phyloP scores from a whole-genome alignment of 2,329 filamentous ascomycete genomes.

The Ophiostoma sp. region DNA sequence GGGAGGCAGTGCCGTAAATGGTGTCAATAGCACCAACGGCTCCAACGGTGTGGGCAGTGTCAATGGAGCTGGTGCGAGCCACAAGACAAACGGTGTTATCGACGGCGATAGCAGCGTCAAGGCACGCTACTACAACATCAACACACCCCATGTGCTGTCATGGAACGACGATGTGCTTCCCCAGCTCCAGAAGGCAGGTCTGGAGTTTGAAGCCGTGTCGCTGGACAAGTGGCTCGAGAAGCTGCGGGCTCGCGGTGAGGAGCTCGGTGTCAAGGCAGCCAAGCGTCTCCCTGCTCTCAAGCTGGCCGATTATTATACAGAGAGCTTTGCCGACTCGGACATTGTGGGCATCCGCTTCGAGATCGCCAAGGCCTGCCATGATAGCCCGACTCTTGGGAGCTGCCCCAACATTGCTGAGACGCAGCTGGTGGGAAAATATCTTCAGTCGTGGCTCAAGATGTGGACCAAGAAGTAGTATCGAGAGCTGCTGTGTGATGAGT shows the following conservation, averaged over 20 bases:
- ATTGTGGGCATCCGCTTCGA: slow-evolving; percentile 20
- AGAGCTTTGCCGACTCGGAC: slow-evolving; percentile 13
- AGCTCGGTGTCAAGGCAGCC: slow-evolving; percentile 19
- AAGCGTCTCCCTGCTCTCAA: slow-evolving; percentile 24
- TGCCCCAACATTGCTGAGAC: slow-evolving; percentile 22
- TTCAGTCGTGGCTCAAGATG: slow-evolving; percentile 20
- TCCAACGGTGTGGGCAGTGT: background rate
- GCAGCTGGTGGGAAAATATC: slow-evolving; percentile 22
- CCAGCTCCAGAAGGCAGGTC: slow-evolving; percentile 39
- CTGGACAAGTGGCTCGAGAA: slow-evolving; percentile 35
- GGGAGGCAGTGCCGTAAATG: background rate
- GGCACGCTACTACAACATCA: slow-evolving; percentile 43
- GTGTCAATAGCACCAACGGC: slow-evolving; percentile 25
- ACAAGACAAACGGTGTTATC: background rate
- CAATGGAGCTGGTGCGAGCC: background rate
- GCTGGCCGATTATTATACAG: slow-evolving; percentile 24
- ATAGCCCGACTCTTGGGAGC: slow-evolving; percentile 20
- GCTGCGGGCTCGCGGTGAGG: slow-evolving; percentile 18
- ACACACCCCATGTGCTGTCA: slow-evolving; percentile 43
- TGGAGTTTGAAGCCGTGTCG: slow-evolving; percentile 44
- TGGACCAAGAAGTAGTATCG: slow-evolving; percentile 21
- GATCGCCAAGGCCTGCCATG: slow-evolving; percentile 19
- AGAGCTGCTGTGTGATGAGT: background rate
- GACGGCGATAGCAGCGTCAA: slow-evolving; percentile 16
- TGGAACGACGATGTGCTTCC: slow-evolving; percentile 49